phyloP scores from a whole-genome alignment of 2,329 filamentous ascomycete species.

The Colletotrichum kahawae region DNA sequence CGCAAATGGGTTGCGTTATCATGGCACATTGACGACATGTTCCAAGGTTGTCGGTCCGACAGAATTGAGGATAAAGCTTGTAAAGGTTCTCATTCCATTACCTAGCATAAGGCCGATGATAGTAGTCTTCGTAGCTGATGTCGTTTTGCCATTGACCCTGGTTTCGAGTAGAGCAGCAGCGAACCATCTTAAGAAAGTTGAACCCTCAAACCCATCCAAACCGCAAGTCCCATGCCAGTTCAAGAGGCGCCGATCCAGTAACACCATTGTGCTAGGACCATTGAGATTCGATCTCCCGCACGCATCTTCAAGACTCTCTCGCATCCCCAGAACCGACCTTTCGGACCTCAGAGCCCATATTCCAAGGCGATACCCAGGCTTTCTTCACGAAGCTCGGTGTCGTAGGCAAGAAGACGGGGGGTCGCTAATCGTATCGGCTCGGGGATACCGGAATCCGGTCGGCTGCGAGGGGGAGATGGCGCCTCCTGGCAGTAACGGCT shows the following conservation, averaged over 20 bases:
- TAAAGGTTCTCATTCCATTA: background rate
- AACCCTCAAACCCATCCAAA: background rate
- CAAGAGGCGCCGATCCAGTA: background rate
- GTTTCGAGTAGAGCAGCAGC: background rate
- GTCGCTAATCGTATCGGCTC: background rate
- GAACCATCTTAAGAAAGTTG: background rate
- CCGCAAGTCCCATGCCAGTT: conserved; percentile 13
- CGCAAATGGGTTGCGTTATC: background rate
- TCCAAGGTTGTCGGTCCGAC: background rate
- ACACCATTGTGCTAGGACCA: background rate
- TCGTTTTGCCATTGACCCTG: background rate
- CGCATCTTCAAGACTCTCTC: conserved; percentile 12
- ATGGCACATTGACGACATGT: background rate
- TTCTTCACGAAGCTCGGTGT: background rate
- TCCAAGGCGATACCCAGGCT: background rate
- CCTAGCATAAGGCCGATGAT: background rate
- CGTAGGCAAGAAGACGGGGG: background rate
- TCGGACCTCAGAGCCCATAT: background rate
- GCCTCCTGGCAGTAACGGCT: conserved; percentile 34
- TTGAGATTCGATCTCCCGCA: conserved; percentile 5
- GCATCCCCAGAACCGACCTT: background rate
- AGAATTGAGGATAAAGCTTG: background rate
- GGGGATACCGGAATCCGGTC: conserved; percentile 10
- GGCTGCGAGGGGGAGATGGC: conserved; percentile 26
- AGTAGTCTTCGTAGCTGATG: background rate